phyloP scores from a whole-genome alignment of 768 basidiomycete species.

The Leccinum olivaceopallidum region DNA sequence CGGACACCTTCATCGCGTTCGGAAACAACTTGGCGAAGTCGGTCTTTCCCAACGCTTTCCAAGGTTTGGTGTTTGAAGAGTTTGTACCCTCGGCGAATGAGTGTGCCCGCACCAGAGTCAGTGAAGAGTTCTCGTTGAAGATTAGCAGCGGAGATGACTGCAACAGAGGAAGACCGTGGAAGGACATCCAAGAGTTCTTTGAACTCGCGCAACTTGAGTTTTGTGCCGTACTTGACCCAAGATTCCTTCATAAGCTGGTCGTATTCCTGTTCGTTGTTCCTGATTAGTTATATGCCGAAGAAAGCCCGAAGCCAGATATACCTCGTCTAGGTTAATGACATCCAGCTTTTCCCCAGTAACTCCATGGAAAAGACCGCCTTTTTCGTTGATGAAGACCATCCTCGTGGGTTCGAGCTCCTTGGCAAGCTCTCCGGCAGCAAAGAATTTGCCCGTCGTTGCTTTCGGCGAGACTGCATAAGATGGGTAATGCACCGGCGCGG shows the following conservation, averaged over 20 bases:
- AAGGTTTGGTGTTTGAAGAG: conserved; percentile 87
- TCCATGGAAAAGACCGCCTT: conserved; percentile 97
- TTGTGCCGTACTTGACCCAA: conserved; percentile 99
- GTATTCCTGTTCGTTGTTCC: conserved; percentile 66
- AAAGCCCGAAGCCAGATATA: conserved; percentile 26
- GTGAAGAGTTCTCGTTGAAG: conserved; percentile 99
- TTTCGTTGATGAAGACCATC: conserved; percentile 98
- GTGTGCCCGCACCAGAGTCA: conserved; percentile 95
- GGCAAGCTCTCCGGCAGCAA: conserved; percentile 96
- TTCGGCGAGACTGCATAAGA: conserved; percentile 93
- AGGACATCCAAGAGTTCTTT: conserved; percentile 98
- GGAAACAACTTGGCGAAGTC: conserved; percentile 91
- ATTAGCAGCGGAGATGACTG: conserved; percentile 90
- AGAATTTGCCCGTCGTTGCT: conserved; percentile 96
- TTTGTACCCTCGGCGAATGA: conserved; percentile 98
- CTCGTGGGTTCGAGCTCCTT: conserved; percentile 99
- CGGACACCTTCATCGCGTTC: conserved; percentile 94
- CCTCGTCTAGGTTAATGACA: conserved; percentile 97
- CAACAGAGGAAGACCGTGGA: conserved; percentile 96
- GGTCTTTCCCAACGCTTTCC: conserved; percentile 86
- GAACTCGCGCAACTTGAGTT: conserved; percentile 98
- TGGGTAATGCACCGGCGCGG: conserved; percentile 92
- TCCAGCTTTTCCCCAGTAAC: conserved; percentile 95
- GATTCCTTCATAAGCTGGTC: conserved; percentile 95
- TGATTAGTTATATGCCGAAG: conserved; percentile 1